A percentile compares a stretch with the other conserved stretches of the same genome.
phyloP scores from a whole-genome alignment of 2,329 filamentous ascomycete species.

The Talaromyces albobiverticillius region DNA sequence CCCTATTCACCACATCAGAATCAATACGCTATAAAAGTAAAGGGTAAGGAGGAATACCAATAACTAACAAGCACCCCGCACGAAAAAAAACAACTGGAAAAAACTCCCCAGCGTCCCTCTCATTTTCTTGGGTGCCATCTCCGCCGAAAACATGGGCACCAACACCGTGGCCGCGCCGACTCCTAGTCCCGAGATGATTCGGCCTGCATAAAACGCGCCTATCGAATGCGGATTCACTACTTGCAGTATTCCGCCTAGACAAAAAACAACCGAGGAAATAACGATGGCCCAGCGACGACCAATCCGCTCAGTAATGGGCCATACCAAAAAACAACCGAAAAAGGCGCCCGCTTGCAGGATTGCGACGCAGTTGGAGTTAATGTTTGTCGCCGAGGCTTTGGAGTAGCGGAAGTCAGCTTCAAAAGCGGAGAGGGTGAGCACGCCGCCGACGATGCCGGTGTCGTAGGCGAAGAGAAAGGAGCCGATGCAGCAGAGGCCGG shows the following conservation, averaged over 20 bases:
- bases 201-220: conserved; percentile 42
- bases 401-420: conserved; percentile 40
- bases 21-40: conserved; percentile 36
- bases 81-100: conserved; percentile 39
- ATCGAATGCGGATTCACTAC: conserved; percentile 45
- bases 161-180: conserved; percentile 54
- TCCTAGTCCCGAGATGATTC: conserved; percentile 51
- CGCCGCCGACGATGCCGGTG: conserved; percentile 39
- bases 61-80: conserved; percentile 36
- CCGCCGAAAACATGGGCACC: conserved; percentile 57
- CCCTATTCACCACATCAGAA: conserved; percentile 29
- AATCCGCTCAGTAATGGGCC: conserved; percentile 44
- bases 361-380: conserved; percentile 2
- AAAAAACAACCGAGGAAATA: conserved; percentile 41
- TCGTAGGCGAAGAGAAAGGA: conserved; percentile 35
- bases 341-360: conserved; percentile 53
- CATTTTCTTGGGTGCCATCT: conserved; percentile 54
- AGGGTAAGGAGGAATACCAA: too few relatives aligned
- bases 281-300: conserved; percentile 48
- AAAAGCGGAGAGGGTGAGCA: conserved; percentile 45
- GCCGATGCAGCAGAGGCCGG: conserved; percentile 1
- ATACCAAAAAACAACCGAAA: conserved; percentile 49
- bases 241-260: conserved; percentile 42
- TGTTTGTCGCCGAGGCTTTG: conserved; percentile 2
- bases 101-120: conserved; percentile 52